A percentile compares a stretch with the other conserved stretches of the same genome.
Conservation (phyloP, 352 stramenopile species). For the Globisporangium abappressorium region DNA sequence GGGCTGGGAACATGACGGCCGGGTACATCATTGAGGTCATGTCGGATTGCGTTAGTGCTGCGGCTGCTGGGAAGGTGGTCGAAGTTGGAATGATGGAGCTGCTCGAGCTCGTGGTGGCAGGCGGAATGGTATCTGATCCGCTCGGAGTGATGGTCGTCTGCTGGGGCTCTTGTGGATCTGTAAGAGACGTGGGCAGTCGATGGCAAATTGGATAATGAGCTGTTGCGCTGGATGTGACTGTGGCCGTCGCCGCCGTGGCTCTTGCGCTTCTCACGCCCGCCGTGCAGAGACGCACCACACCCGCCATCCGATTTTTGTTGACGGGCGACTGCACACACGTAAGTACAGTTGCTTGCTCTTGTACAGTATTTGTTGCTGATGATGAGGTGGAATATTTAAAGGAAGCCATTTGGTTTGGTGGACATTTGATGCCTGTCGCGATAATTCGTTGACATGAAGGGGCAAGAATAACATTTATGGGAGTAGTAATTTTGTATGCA, state of each 20-base stretch:
- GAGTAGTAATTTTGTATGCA: not conserved
- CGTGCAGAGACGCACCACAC: not conserved
- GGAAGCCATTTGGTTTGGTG: not conserved
- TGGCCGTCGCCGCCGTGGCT: no score
- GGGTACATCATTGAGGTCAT: constrained; percentile 19
- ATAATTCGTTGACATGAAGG: not conserved
- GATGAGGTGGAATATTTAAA: not conserved
- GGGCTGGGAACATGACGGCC: constrained; percentile 6
- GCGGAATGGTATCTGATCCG: constrained; percentile 9
- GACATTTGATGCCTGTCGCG: constrained; percentile 4
- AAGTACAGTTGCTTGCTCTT: not conserved
- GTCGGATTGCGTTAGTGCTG: not conserved
- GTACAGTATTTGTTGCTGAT: not conserved
- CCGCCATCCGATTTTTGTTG: not conserved
- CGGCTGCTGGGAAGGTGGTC: not conserved
- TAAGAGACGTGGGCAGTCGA: constrained; percentile 1
- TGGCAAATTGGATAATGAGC: constrained; percentile 11
- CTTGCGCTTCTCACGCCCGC: not conserved
- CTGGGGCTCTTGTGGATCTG: not conserved
- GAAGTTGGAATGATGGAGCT: not conserved
- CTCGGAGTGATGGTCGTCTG: constrained; percentile 4
- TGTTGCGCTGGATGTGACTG: not conserved
- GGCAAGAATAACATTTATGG: not conserved
- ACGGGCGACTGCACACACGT: not conserved
- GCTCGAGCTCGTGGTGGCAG: not conserved